These are phyloP conservation scores for Aspergillus vadensis DNA, from an alignment of 2,329 filamentous ascomycete species.

Conservation along the genomic window DNA sequence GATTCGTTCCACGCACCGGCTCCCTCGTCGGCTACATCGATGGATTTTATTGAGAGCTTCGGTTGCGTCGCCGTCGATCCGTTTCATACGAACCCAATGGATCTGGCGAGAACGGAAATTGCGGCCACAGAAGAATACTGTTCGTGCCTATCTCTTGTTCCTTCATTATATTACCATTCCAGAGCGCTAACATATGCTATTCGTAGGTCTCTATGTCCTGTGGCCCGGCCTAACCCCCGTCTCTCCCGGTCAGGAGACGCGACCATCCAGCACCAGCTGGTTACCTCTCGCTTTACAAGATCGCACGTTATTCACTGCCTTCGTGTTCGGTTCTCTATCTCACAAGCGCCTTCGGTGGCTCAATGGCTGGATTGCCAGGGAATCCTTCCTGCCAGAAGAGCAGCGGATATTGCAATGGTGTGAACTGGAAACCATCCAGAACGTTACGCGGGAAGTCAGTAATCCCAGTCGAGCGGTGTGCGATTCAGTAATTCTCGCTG, in stretches of 20 bases:
- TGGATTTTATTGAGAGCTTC: constrained; percentile 14
- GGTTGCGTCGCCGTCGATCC: constrained; percentile 31
- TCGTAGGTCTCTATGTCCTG: constrained; percentile 26
- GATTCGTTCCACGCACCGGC: not conserved
- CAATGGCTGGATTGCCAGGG: constrained; percentile 26
- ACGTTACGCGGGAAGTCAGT: constrained; percentile 38
- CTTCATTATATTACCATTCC: not conserved
- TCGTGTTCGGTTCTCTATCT: constrained; percentile 35
- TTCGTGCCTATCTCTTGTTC: constrained; percentile 15
- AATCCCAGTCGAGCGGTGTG: constrained; percentile 34
- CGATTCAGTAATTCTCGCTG: constrained; percentile 40
- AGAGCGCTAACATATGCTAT: not conserved
- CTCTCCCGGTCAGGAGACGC: not conserved
- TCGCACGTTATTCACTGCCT: constrained; percentile 34
- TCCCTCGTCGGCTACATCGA: not conserved
- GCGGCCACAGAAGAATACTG: constrained; percentile 31
- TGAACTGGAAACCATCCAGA: constrained; percentile 38
- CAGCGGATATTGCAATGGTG: constrained; percentile 28
- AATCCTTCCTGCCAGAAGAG: constrained; percentile 25
- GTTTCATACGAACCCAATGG: constrained; percentile 23
- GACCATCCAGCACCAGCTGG: constrained; percentile 24
- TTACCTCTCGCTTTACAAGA: constrained; percentile 34
- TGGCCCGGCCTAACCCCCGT: constrained; percentile 34
- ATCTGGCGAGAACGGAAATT: constrained; percentile 26
- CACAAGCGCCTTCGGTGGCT: constrained; percentile 36